A percentile compares a stretch with the other conserved stretches of the same genome.
These are phyloP conservation scores for Blepharisma japonicum DNA, from an alignment of 73 alveolate genomes.

Conservation along the genomic window DNA sequence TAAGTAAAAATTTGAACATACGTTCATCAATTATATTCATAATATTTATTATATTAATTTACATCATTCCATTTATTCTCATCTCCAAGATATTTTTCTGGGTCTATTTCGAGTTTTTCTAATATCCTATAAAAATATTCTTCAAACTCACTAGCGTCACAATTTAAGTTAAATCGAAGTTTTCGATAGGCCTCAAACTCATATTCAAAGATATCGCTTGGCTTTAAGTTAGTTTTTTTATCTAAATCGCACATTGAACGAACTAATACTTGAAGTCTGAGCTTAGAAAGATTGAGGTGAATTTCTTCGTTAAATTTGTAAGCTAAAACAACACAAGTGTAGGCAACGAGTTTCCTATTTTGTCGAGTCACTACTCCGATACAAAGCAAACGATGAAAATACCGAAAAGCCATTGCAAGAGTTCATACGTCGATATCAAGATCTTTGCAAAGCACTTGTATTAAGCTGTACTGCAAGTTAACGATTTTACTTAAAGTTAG, in stretches of 20 bases:
- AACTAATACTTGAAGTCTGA: too few relatives aligned
- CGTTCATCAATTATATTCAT: too few relatives aligned
- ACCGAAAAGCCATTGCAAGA: not conserved
- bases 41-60: too few relatives aligned
- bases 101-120: too few relatives aligned
- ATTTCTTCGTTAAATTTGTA: not conserved
- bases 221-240: not conserved
- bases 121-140: not conserved
- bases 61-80: too few relatives aligned
- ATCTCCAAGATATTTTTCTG: too few relatives aligned
- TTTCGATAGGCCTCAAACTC: constrained; percentile 3
- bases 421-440: not conserved
- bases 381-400: not conserved
- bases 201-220: constrained; percentile 3
- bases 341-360: constrained; percentile 11
- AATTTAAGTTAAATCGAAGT: not conserved
- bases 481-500: constrained; percentile 8
- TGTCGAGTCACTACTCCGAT: not conserved
- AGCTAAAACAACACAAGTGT: constrained; percentile 7
- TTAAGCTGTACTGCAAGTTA: not conserved
- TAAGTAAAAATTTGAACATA: too few relatives aligned
- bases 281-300: too few relatives aligned
- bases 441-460: not conserved
- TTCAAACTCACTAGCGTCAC: not conserved
- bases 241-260: not conserved